These are phyloP conservation scores for Malassezia sp. DNA, from an alignment of 1,284 basidiomycete genomes.

Conservation along the genomic window DNA sequence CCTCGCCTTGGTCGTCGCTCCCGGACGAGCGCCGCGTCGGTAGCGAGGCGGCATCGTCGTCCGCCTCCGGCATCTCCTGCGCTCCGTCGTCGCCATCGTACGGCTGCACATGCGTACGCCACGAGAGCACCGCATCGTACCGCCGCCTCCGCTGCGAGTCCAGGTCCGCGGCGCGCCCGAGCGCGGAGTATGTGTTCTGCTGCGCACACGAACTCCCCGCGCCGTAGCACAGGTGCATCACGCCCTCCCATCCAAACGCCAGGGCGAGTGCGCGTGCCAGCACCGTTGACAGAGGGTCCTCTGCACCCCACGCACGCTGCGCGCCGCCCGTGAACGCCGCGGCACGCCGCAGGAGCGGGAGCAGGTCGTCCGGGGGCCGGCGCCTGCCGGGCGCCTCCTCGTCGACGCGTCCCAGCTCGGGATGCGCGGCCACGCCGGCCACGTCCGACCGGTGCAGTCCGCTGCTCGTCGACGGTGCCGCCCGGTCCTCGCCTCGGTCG, in stretches of 20 bases:
- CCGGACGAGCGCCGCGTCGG: neutral
- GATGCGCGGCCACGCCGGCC: slow-evolving; percentile 7
- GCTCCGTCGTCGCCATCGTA: neutral
- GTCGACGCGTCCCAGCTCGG: slow-evolving; percentile 9
- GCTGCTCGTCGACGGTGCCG: slow-evolving; percentile 3
- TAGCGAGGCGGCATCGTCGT: neutral
- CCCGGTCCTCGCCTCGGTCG: too few species aligned
- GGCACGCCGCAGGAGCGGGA: slow-evolving; percentile 14
- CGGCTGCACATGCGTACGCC: slow-evolving; percentile 21
- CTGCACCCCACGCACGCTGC: slow-evolving; percentile 31
- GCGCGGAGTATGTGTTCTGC: slow-evolving; percentile 21
- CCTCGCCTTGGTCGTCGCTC: neutral
- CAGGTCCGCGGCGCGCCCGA: slow-evolving; percentile 34
- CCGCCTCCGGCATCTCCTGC: neutral
- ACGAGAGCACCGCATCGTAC: slow-evolving; percentile 23
- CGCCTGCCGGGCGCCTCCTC: too few species aligned
- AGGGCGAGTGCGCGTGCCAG: slow-evolving; percentile 27
- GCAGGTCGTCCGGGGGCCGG: too few species aligned
- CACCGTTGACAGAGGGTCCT: slow-evolving; percentile 32
- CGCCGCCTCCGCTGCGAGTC: slow-evolving; percentile 22
- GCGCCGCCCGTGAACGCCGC: slow-evolving; percentile 7
- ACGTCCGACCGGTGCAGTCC: slow-evolving; percentile 9
- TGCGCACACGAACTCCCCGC: slow-evolving; percentile 22
- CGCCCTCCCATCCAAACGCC: slow-evolving; percentile 42
- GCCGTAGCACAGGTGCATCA: slow-evolving; percentile 43